A percentile compares a stretch with the other conserved stretches of the same genome.
Conservation (phyloP, 805 yeast genomes). For the Candida pseudoglaebosa region DNA sequence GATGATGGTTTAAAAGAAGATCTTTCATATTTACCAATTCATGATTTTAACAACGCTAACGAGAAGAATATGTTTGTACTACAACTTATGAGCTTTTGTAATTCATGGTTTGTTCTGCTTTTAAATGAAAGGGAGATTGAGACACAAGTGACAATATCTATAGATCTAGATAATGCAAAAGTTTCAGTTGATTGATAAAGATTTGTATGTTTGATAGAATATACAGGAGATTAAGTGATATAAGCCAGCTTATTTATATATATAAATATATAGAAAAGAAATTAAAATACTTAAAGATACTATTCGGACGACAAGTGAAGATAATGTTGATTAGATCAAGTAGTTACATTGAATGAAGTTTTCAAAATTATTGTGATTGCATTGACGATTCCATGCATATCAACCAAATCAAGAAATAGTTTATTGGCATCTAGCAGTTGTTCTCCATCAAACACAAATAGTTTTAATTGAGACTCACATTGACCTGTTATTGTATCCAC, state of each 20-base stretch:
- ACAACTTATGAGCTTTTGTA: conserved; percentile 22
- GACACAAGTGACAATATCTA: conserved; percentile 12
- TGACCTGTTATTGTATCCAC: conserved; percentile 17
- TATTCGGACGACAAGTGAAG: no score
- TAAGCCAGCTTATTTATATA: not conserved
- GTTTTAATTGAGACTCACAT: conserved; percentile 18
- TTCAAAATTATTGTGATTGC: conserved; percentile 22
- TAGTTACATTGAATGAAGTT: conserved; percentile 14
- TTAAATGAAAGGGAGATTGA: conserved; percentile 6
- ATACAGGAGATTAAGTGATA: not conserved
- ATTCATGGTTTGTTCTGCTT: conserved; percentile 19
- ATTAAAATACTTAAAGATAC: no score
- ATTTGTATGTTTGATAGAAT: no score
- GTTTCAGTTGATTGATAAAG: no score
- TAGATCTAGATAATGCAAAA: conserved; percentile 26
- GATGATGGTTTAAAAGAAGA: conserved; percentile 12
- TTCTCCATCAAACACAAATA: conserved; percentile 9
- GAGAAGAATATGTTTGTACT: conserved; percentile 26
- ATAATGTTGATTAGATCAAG: no score
- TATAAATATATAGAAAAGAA: not conserved
- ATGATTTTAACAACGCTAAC: conserved; percentile 30
- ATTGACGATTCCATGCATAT: conserved; percentile 22
- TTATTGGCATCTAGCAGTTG: conserved; percentile 9
- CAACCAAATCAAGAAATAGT: conserved; percentile 18
- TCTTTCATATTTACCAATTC: conserved; percentile 25